These are phyloP conservation scores for Dactylorhiza incarnata DNA, from an alignment of 106 monocot genomes.

Conservation along the genomic window DNA sequence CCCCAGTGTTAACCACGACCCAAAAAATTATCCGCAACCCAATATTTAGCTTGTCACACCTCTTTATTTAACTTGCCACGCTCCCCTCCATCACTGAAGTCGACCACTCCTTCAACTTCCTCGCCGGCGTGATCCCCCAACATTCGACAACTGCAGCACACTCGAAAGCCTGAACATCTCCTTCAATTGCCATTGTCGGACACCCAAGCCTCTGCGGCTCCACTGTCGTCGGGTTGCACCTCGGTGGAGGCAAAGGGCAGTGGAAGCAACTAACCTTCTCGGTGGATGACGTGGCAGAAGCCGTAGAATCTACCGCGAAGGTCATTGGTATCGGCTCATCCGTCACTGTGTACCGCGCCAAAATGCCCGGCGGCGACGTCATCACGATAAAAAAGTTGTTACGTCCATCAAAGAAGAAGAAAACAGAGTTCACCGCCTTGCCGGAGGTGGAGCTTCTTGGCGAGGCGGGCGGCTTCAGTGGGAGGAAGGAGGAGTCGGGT, in stretches of 20 bases:
- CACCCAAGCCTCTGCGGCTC: constrained; percentile 62
- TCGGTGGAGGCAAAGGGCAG: constrained; percentile 1
- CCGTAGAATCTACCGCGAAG: constrained; percentile 22
- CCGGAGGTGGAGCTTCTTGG: constrained; percentile 79
- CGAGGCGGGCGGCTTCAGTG: no score
- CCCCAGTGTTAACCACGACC: no score
- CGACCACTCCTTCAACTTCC: constrained; percentile 51
- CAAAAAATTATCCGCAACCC: no score
- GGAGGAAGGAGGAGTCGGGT: no score
- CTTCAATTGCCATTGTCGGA: constrained; percentile 57
- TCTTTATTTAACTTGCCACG: no score
- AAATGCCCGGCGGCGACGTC: constrained; percentile 68
- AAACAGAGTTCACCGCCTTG: constrained; percentile 6
- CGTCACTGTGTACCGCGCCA: constrained; percentile 73
- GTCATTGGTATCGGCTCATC: constrained; percentile 73
- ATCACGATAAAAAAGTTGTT: constrained; percentile 79
- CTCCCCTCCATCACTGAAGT: no score
- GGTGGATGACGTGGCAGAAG: constrained; percentile 67
- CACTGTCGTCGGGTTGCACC: constrained; percentile 27
- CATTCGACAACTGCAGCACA: constrained; percentile 66
- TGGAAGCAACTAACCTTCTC: constrained; percentile 74
- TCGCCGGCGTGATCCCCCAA: constrained; percentile 52
- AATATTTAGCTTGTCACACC: no score
- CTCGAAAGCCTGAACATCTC: constrained; percentile 85
- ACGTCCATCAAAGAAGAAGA: constrained; percentile 8